Conservation (phyloP, 352 stramenopile species). For the Thalassiosira mediterranea region DNA sequence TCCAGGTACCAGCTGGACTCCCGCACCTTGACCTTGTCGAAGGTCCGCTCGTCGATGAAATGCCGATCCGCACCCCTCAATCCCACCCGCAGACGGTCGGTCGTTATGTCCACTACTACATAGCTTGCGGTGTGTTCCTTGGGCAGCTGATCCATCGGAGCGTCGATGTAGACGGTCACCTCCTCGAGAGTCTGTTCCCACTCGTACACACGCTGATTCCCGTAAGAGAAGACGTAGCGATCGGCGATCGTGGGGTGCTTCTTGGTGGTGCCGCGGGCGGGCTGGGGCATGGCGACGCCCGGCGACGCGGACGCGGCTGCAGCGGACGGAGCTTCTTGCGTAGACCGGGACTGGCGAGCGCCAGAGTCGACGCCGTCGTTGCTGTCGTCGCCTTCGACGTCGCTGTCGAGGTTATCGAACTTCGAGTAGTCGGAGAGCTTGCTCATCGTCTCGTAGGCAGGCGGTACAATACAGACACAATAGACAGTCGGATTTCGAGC, state of each 20-base stretch:
- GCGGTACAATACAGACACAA: too few species aligned
- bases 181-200: conserved; percentile 91
- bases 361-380: not conserved
- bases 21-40: conserved; percentile 89
- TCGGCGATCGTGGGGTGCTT: conserved; percentile 57
- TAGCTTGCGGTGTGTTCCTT: conserved; percentile 24
- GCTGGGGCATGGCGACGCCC: not conserved
- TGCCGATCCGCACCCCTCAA: conserved; percentile 87
- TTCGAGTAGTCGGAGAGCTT: conserved; percentile 78
- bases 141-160: conserved; percentile 86
- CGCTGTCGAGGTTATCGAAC: conserved; percentile 72
- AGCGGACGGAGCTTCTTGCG: not conserved
- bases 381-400: conserved; percentile 42
- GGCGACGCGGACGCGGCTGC: not conserved
- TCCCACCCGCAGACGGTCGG: conserved; percentile 89
- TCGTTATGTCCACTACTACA: conserved; percentile 84
- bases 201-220: conserved; percentile 90
- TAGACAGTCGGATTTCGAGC: too few species aligned
- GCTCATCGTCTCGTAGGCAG: too few species aligned
- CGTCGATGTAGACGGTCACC: conserved; percentile 94
- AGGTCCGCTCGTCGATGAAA: conserved; percentile 94
- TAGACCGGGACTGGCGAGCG: not conserved
- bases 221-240: conserved; percentile 79
- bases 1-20: conserved; percentile 96
- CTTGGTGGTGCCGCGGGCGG: conserved; percentile 22